Conservation (phyloP, 345 rosid species). For the Murraya paniculata region DNA sequence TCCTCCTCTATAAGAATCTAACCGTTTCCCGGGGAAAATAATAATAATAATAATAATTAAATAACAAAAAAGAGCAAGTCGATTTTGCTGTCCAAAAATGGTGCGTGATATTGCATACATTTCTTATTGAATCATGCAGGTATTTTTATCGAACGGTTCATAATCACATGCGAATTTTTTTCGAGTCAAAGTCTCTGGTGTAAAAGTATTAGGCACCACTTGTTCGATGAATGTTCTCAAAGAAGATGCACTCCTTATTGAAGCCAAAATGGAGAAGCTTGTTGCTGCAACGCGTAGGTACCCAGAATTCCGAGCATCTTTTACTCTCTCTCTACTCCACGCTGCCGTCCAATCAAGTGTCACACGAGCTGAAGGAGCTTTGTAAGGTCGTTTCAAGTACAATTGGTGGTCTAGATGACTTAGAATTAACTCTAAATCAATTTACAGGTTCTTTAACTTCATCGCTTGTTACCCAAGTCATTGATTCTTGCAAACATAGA, state of each 20-base stretch:
- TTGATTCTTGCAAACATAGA: slow-evolving; percentile 51
- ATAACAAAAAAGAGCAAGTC: background rate
- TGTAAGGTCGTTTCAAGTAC: slow-evolving; percentile 50
- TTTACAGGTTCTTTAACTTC: slow-evolving; percentile 40
- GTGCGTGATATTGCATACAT: background rate
- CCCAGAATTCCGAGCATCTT: slow-evolving; percentile 7
- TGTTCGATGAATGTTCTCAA: slow-evolving; percentile 50
- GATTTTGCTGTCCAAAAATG: background rate
- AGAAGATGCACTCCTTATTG: slow-evolving; percentile 32
- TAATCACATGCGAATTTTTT: background rate
- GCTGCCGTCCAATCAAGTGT: slow-evolving; percentile 5
- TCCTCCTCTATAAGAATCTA: background rate
- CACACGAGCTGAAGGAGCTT: slow-evolving; percentile 37
- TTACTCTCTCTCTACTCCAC: slow-evolving; percentile 25
- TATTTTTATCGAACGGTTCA: background rate
- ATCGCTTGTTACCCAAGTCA: slow-evolving; percentile 40
- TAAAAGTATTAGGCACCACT: background rate
- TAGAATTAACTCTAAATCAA: slow-evolving; percentile 50
- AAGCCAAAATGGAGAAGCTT: slow-evolving; percentile 20
- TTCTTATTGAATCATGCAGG: background rate
- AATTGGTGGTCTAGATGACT: slow-evolving; percentile 77
- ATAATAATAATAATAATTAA: background rate
- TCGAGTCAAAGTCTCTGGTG: too few species aligned
- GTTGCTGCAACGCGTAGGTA: slow-evolving; percentile 3
- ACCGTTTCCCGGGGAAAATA: background rate